These are phyloP conservation scores for Ustilago bromivora DNA, from an alignment of 1,284 basidiomycete genomes.

Conservation along the genomic window DNA sequence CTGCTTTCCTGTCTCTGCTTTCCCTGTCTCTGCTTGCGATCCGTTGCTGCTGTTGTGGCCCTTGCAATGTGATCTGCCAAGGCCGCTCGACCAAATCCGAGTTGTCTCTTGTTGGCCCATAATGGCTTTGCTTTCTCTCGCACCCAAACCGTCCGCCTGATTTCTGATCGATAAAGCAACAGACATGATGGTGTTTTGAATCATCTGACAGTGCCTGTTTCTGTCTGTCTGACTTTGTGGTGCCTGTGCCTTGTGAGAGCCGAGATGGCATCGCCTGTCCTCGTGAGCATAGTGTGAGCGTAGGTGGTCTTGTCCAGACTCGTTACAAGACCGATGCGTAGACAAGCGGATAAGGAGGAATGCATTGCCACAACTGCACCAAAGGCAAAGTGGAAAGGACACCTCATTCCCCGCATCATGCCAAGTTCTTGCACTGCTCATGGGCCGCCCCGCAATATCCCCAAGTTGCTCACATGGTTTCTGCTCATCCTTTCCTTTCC, in stretches of 20 bases:
- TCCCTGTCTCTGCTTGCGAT: too few species aligned
- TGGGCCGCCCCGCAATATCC: slow-evolving; percentile 17
- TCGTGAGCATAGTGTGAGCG: too few species aligned
- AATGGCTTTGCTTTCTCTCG: neutral
- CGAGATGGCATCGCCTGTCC: neutral
- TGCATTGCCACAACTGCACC: neutral
- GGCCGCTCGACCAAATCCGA: neutral
- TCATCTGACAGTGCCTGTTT: neutral
- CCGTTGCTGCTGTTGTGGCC: neutral
- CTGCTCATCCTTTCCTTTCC: neutral
- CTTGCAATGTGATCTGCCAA: neutral
- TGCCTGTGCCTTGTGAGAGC: neutral
- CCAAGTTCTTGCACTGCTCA: neutral
- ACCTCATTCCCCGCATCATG: too few species aligned
- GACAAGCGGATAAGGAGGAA: neutral
- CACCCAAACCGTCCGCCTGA: neutral
- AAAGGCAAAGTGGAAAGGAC: too few species aligned
- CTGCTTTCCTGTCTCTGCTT: neutral
- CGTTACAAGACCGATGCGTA: too few species aligned
- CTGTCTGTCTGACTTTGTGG: too few species aligned
- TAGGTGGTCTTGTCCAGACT: too few species aligned
- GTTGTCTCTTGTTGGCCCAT: neutral
- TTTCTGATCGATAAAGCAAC: slow-evolving; percentile 19
- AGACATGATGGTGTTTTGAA: neutral
- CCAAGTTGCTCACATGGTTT: slow-evolving; percentile 18